A percentile compares a stretch with the other conserved stretches of the same genome.
These are phyloP conservation scores for Microdochium bolleyi DNA, from an alignment of 2,329 filamentous ascomycete genomes.

Conservation along the genomic window DNA sequence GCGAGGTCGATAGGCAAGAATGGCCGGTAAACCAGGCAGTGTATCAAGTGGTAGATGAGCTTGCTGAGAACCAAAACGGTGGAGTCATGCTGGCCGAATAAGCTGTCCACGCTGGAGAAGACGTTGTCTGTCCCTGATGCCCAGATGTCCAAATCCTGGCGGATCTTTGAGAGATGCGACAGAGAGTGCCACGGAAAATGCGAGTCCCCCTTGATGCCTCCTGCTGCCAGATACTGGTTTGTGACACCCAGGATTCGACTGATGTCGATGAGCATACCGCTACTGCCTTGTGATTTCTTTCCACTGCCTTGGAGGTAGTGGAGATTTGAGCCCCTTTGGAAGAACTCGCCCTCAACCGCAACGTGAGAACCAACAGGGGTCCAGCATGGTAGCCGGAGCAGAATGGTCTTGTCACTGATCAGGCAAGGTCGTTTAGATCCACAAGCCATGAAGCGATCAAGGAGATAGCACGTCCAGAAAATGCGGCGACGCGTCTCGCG, in stretches of 20 bases:
- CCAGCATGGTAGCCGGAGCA: constrained; percentile 70
- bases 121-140: constrained; percentile 72
- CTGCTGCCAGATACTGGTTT: constrained; percentile 75
- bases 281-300: constrained; percentile 66
- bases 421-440: constrained; percentile 78
- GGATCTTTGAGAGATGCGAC: constrained; percentile 78
- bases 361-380: constrained; percentile 51
- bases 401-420: constrained; percentile 67
- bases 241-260: constrained; percentile 75
- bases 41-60: constrained; percentile 77
- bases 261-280: constrained; percentile 78
- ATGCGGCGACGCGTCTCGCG: constrained; percentile 70
- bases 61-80: constrained; percentile 76
- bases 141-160: constrained; percentile 80
- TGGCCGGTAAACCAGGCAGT: constrained; percentile 79
- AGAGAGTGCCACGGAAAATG: constrained; percentile 88
- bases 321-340: constrained; percentile 70
- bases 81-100: constrained; percentile 73
- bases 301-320: constrained; percentile 63
- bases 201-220: constrained; percentile 80
- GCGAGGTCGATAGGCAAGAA: constrained; percentile 80
- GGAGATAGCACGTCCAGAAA: constrained; percentile 84
- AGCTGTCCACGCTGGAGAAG: constrained; percentile 65
- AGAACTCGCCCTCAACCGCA: constrained; percentile 69
- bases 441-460: constrained; percentile 76